Evolutionary conservation across 441 rosid genomes (phyloP).

Genomic region (Eugenia klotzschiana): DNA sequence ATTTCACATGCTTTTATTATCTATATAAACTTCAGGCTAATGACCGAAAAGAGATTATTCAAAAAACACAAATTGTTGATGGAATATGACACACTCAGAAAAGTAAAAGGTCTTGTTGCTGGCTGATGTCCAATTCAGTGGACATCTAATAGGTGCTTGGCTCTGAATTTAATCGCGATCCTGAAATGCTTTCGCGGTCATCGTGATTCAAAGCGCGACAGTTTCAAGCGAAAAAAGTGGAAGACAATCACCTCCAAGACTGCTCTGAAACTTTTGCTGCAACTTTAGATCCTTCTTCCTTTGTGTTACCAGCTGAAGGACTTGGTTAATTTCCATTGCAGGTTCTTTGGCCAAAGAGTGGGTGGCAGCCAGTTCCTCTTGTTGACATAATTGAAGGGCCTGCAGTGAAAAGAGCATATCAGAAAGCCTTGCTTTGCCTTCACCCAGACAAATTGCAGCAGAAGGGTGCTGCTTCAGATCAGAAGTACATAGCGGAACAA

Average conservation of each 20-base stretch:
- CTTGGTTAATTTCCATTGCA: constrained; percentile 5
- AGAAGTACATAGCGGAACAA: constrained; percentile 62
- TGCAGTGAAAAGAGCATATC: constrained; percentile 80
- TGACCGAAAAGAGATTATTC: not conserved
- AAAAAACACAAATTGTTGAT: not conserved
- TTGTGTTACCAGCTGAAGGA: not conserved
- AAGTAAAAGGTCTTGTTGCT: not conserved
- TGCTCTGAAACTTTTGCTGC: not conserved
- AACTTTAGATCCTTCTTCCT: not conserved
- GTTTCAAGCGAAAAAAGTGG: not conserved
- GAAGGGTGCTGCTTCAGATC: constrained; percentile 62
- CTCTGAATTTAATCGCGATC: not conserved
- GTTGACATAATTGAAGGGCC: constrained; percentile 79
- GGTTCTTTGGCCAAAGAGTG: constrained; percentile 91
- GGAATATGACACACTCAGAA: not conserved
- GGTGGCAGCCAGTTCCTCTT: constrained; percentile 86
- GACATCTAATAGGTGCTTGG: not conserved
- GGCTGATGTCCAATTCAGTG: not conserved
- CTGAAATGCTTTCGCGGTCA: not conserved
- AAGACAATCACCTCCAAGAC: not conserved
- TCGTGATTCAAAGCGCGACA: not conserved
- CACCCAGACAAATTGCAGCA: constrained; percentile 97
- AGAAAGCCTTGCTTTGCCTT: constrained; percentile 73
- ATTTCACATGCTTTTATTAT: not conserved
- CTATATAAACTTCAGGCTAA: not conserved